Conservation (phyloP, 345 rosid genomes). For the Aquilaria yunnanensis region DNA sequence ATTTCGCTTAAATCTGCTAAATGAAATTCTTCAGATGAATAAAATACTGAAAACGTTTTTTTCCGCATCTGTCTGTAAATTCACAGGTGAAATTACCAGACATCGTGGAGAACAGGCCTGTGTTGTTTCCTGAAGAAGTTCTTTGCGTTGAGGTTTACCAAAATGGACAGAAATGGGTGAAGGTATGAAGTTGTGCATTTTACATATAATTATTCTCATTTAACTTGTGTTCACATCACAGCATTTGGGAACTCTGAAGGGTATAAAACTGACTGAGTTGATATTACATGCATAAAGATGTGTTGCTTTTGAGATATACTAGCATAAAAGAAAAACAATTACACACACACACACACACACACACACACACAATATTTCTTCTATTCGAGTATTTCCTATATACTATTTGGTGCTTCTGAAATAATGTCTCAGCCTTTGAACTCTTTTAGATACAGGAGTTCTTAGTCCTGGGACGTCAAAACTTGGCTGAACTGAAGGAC, state of each 20-base stretch:
- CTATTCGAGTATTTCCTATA: background rate
- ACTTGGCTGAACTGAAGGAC: slow-evolving; percentile 67
- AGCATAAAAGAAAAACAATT: too few species aligned
- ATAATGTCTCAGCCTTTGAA: slow-evolving; percentile 5
- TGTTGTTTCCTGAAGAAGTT: slow-evolving; percentile 52
- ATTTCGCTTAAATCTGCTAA: background rate
- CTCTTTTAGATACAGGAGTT: slow-evolving; percentile 69
- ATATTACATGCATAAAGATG: background rate
- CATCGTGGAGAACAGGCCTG: slow-evolving; percentile 27
- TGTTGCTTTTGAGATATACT: background rate
- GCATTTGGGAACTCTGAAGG: background rate
- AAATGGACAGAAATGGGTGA: slow-evolving; percentile 25
- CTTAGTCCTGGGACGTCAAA: slow-evolving; percentile 69
- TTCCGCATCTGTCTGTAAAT: too few species aligned
- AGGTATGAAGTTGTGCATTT: slow-evolving; percentile 33
- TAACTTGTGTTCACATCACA: background rate
- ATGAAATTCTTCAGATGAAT: slow-evolving; percentile 11
- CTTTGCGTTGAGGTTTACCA: slow-evolving; percentile 72
- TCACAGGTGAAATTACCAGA: slow-evolving; percentile 36
- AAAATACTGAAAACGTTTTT: background rate
- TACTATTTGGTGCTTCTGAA: background rate
- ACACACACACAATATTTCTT: background rate
- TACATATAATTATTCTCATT: background rate
- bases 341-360: too few species aligned
- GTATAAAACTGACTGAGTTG: background rate